phyloP scores from a whole-genome alignment of 225 moss, liverwort and hornwort species.

The Antitrichia curtipendula region DNA sequence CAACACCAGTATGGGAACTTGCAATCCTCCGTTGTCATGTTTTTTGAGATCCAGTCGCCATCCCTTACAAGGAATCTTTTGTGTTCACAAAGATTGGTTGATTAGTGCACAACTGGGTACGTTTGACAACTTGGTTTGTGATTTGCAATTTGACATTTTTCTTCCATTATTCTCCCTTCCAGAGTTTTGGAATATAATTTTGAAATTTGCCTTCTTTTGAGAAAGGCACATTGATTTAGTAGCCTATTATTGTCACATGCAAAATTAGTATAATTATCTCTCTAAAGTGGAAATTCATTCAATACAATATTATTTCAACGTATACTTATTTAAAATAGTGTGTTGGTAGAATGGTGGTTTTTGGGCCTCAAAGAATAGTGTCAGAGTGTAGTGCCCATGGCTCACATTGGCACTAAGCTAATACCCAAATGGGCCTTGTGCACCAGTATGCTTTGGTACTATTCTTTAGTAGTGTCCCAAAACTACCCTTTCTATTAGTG shows the following conservation, averaged over 20 bases:
- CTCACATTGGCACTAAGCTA: too few species aligned
- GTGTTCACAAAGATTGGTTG: not conserved
- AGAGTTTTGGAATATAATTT: not conserved
- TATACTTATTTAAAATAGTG: not conserved
- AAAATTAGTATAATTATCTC: too few species aligned
- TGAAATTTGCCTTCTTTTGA: not conserved
- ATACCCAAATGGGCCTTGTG: rapidly evolving
- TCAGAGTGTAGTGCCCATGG: rapidly evolving
- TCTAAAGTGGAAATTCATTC: too few species aligned
- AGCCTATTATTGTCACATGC: too few species aligned
- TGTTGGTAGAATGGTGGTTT: not conserved
- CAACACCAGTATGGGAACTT: too few species aligned
- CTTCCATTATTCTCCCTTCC: not conserved
- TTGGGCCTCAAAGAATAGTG: rapidly evolving
- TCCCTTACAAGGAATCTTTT: not conserved
- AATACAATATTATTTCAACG: rapidly evolving
- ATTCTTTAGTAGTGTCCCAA: rapidly evolving
- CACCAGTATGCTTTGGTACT: not conserved
- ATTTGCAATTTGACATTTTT: too few species aligned
- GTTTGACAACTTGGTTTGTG: not conserved
- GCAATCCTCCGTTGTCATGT: not conserved
- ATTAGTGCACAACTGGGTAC: not conserved
- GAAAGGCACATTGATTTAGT: not conserved
- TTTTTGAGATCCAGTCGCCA: not conserved
- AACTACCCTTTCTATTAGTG: rapidly evolving